These are phyloP conservation scores for Didymella pomorum DNA, from an alignment of 2,329 filamentous ascomycete genomes.

Conservation along the genomic window DNA sequence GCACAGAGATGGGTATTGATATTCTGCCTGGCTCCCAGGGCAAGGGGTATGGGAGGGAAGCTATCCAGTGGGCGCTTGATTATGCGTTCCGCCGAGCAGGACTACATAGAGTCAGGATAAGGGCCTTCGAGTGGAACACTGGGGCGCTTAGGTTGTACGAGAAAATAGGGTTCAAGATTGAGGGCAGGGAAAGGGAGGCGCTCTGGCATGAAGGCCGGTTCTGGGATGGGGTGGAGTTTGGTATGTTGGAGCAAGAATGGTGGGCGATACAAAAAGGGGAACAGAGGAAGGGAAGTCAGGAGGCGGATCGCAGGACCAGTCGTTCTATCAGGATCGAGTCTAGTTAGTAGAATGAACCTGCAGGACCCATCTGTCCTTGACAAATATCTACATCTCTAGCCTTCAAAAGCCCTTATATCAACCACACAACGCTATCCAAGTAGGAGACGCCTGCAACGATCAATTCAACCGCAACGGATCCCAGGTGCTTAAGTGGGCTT, in stretches of 20 bases:
- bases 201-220: conserved; percentile 56
- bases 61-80: conserved; percentile 57
- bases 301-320: conserved; percentile 1
- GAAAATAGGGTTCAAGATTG: conserved; percentile 56
- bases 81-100: conserved; percentile 58
- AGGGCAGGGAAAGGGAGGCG: conserved; percentile 55
- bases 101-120: conserved; percentile 56
- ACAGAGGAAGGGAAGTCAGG: conserved; percentile 1
- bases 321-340: conserved; percentile 13
- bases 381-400: background rate
- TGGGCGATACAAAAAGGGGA: conserved; percentile 18
- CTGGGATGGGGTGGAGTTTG: conserved; percentile 41
- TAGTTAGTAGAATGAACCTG: background rate
- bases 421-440: no score
- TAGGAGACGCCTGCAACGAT: no score
- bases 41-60: conserved; percentile 58
- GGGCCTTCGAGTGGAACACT: conserved; percentile 54
- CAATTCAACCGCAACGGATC: background rate
- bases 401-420: background rate
- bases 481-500: background rate
- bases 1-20: conserved; percentile 52
- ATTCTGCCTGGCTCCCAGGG: conserved; percentile 49
- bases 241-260: conserved; percentile 44
- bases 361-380: background rate
- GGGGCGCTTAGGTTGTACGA: conserved; percentile 56